Percentiles rank a stretch among this genome's conserved stretches.
These are phyloP conservation scores for Sanghuangporus baumii DNA, from an alignment of 1,284 basidiomycete genomes.

Conservation along the genomic window DNA sequence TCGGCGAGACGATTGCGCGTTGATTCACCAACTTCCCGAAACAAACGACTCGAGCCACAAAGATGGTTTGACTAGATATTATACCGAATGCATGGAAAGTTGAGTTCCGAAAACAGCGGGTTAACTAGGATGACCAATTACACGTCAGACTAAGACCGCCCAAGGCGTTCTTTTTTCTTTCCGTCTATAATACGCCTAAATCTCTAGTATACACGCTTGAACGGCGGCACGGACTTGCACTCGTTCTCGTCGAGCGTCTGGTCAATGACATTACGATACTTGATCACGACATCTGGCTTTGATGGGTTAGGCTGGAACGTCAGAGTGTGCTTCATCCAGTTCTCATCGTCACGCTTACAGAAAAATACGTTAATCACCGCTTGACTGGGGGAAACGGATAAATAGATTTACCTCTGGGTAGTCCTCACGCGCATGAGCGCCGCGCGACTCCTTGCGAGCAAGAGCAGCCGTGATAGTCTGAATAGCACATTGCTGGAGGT, in stretches of 20 bases:
- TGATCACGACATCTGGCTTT: constrained; percentile 81
- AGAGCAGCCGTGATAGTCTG: constrained; percentile 96
- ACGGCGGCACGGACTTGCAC: constrained; percentile 86
- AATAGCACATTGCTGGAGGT: constrained; percentile 90
- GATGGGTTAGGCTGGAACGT: constrained; percentile 75
- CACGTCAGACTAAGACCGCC: neutral
- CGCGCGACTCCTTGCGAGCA: constrained; percentile 94
- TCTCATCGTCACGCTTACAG: constrained; percentile 73
- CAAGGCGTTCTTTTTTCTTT: neutral
- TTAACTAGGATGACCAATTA: neutral
- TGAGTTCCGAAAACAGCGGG: neutral
- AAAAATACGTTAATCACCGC: neutral
- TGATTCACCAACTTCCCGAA: too few species aligned
- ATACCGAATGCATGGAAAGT: neutral
- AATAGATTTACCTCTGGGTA: constrained; percentile 67
- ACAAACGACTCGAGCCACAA: too few species aligned
- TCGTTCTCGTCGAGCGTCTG: constrained; percentile 92
- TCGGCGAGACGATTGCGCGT: too few species aligned
- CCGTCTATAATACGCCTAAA: neutral
- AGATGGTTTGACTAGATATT: too few species aligned
- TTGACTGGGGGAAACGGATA: neutral
- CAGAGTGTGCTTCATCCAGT: constrained; percentile 94
- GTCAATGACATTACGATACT: constrained; percentile 83
- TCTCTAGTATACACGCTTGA: constrained; percentile 77
- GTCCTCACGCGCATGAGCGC: constrained; percentile 97